Conservation (phyloP, 2,329 filamentous ascomycete genomes). For the Beauveria australis region DNA sequence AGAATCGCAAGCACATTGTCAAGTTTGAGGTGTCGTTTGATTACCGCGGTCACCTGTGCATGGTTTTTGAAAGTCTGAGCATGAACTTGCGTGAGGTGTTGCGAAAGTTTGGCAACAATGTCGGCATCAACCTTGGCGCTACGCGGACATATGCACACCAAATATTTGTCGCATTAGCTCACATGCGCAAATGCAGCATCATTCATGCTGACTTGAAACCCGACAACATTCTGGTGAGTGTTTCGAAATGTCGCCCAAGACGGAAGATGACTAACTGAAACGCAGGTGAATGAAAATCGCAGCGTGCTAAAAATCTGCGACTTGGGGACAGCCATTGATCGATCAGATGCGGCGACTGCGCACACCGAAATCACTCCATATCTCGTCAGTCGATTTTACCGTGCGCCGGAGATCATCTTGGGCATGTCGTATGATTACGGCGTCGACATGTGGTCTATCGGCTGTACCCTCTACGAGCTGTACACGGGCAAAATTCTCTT, state of each 20-base stretch:
- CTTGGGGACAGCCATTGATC: constrained; percentile 89
- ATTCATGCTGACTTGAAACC: constrained; percentile 95
- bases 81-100: constrained; percentile 90
- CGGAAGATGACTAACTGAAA: constrained; percentile 18
- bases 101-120: constrained; percentile 91
- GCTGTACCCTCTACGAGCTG: constrained; percentile 92
- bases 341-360: constrained; percentile 63
- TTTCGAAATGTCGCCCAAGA: background rate
- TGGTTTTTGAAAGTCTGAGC: constrained; percentile 92
- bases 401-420: constrained; percentile 92
- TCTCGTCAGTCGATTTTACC: constrained; percentile 93
- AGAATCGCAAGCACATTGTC: constrained; percentile 87
- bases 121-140: constrained; percentile 82
- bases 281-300: constrained; percentile 66
- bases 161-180: constrained; percentile 81
- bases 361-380: constrained; percentile 86
- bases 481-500: constrained; percentile 98
- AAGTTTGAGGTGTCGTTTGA: constrained; percentile 82
- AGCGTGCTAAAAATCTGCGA: constrained; percentile 92
- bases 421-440: constrained; percentile 94
- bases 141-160: constrained; percentile 87
- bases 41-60: constrained; percentile 89
- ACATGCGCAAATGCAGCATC: constrained; percentile 87
- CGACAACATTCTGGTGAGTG: constrained; percentile 79
- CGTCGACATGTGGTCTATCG: constrained; percentile 96